These are phyloP conservation scores for Lentinula detonsa DNA, from an alignment of 768 basidiomycete species.

Conservation along the genomic window DNA sequence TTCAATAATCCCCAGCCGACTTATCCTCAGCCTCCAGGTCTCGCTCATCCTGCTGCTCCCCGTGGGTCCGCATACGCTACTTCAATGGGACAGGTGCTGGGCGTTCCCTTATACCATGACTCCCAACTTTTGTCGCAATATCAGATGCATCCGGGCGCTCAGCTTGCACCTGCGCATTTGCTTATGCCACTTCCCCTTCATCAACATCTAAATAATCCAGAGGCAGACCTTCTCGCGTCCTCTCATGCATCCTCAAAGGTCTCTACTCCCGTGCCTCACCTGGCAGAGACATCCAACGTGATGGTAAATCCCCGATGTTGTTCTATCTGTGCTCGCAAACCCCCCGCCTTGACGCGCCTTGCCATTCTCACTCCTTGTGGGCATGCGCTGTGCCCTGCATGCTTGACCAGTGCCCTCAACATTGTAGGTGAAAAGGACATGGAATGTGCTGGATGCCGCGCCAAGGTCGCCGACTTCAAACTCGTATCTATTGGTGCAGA, in stretches of 20 bases:
- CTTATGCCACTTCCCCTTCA: constrained; percentile 11
- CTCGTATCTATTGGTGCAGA: constrained; percentile 25
- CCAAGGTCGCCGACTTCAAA: constrained; percentile 64
- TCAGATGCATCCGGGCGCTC: constrained; percentile 21
- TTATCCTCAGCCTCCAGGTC: constrained; percentile 13
- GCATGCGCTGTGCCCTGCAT: constrained; percentile 74
- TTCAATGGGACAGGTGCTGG: not conserved
- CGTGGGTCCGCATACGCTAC: not conserved
- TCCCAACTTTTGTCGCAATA: constrained; percentile 22
- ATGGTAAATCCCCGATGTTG: constrained; percentile 31
- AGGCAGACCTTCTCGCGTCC: constrained; percentile 1
- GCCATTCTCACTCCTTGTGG: constrained; percentile 70
- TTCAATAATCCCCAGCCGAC: not conserved
- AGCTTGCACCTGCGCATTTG: constrained; percentile 8
- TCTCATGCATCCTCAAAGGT: constrained; percentile 16
- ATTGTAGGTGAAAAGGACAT: constrained; percentile 89
- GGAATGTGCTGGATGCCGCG: constrained; percentile 76
- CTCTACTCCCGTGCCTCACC: constrained; percentile 3
- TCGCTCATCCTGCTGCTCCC: constrained; percentile 6
- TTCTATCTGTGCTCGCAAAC: constrained; percentile 48
- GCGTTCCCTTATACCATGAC: not conserved
- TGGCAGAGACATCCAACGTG: not conserved
- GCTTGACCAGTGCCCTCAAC: constrained; percentile 81
- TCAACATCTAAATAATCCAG: not conserved
- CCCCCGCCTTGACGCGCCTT: constrained; percentile 34